A percentile compares a stretch with the other conserved stretches of the same genome.
Evolutionary conservation across 495 filamentous ascomycete species (phyloP).

Genomic region (Acidiella bohemica): DNA sequence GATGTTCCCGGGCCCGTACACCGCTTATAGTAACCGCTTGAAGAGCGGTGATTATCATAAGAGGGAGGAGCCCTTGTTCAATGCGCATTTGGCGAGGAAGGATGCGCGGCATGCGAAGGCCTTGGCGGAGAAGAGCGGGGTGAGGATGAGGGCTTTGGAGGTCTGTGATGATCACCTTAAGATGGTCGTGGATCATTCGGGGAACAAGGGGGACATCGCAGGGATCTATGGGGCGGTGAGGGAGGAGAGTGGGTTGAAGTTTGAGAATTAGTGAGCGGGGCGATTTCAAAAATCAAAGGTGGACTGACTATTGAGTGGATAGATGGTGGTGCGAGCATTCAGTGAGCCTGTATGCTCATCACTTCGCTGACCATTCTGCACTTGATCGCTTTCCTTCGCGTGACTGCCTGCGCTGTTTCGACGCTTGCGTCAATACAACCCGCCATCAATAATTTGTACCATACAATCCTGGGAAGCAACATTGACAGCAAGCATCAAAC

Average conservation of each 20-base stretch:
- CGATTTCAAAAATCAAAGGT: too few species aligned
- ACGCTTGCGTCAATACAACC: too few species aligned
- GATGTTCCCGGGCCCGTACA: conserved; percentile 50
- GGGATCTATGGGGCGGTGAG: conserved; percentile 70
- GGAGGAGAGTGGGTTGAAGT: conserved; percentile 55
- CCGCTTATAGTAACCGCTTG: conserved; percentile 64
- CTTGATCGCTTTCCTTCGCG: too few species aligned
- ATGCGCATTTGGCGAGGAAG: conserved; percentile 76
- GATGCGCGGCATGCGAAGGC: conserved; percentile 63
- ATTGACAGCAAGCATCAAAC: too few species aligned
- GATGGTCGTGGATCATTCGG: conserved; percentile 56
- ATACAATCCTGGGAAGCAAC: too few species aligned
- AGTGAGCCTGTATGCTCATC: too few species aligned
- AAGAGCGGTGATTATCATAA: conserved; percentile 57
- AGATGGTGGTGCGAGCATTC: too few species aligned
- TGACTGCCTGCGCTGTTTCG: too few species aligned
- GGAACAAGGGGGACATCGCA: conserved; percentile 67
- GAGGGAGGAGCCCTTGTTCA: conserved; percentile 64
- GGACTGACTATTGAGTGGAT: too few species aligned
- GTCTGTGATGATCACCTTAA: conserved; percentile 55
- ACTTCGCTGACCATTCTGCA: too few species aligned
- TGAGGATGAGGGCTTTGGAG: conserved; percentile 49
- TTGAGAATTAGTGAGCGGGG: conserved; percentile 40
- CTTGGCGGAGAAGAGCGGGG: conserved; percentile 50
- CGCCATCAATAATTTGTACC: too few species aligned